A percentile compares a stretch with the other conserved stretches of the same genome.
Conservation (phyloP, 345 rosid species). For the Linum usitatissimum region DNA sequence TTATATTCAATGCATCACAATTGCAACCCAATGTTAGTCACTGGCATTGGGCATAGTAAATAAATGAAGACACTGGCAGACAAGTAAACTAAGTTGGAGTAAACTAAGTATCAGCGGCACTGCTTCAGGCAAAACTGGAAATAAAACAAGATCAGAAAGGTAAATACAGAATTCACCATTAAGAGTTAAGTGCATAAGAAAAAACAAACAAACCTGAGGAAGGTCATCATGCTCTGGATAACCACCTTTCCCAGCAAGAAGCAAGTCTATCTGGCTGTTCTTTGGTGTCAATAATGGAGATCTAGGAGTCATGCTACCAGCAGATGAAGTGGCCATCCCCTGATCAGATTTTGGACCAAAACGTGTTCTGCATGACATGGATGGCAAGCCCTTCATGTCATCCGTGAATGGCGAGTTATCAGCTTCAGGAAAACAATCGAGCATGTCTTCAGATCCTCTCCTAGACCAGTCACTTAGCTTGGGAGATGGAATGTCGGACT, state of each 20-base stretch:
- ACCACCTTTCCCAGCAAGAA: constrained; percentile 73
- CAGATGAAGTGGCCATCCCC: constrained; percentile 96
- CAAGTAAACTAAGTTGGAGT: neutral
- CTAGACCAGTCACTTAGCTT: constrained; percentile 94
- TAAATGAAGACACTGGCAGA: neutral
- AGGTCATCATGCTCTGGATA: constrained; percentile 73
- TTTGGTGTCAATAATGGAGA: constrained; percentile 92
- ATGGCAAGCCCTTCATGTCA: constrained; percentile 82
- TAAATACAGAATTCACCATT: neutral
- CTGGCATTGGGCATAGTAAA: neutral
- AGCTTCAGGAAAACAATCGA: constrained; percentile 84
- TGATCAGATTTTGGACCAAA: constrained; percentile 95
- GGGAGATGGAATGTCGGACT: constrained; percentile 79
- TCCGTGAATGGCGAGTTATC: constrained; percentile 74
- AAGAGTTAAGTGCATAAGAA: neutral
- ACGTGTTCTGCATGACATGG: constrained; percentile 92
- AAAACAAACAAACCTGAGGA: constrained; percentile 60
- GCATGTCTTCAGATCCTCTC: constrained; percentile 99
- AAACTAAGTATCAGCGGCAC: neutral
- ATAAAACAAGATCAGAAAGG: neutral
- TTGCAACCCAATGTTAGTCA: neutral
- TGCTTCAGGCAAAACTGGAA: neutral
- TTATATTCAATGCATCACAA: neutral
- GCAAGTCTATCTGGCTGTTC: constrained; percentile 76
- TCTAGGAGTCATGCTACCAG: constrained; percentile 98